Base-by-base conservation (phyloP, 1,284 basidiomycete species). In the Porogramme epimiltina region DNA sequence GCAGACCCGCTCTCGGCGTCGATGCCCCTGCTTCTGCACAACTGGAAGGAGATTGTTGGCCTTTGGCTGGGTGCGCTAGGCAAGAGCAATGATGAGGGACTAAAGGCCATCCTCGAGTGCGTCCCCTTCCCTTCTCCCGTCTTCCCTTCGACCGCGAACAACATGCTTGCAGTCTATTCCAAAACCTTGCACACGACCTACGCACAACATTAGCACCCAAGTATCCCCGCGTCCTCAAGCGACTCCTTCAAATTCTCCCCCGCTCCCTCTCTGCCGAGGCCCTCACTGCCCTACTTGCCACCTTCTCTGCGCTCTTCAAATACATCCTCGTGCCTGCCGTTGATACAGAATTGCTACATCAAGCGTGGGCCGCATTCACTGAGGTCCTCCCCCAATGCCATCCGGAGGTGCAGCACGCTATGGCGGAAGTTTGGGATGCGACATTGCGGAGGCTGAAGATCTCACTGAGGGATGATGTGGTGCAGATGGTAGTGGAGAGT, bases 11-110 rank as follows among this genome's bases (percentile, higher is more conserved):
- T 94, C 23, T 85, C 89, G 1, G 78, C 82, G 2, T 93, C 89
- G 1, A 83, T 95, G 74, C 86, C 93, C 0, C 74, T 94, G 42
- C 81, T 93, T 2, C 73, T 96, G 10, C 88, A 91, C 62, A 89
- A 95, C 65, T 89, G 89, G 79, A 73, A 75, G 48, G 77, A 86
- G 15, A 77, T 95, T 4, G 71, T 85, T 10, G 71, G 76, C 0
- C 56, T 84, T 3, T 92, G 90, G 90, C 60, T 79, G 15, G 70
- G 65, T 9, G 79, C 81, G 0, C 62, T 88, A 33, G 74, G 78
- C 37, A 62, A 61, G 13, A 76, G 85, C 10, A 83, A 91, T 59
- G 84, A 89, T 54, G 88, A 91, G 63, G 86, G 81, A 0, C 61
- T 89, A 52, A 77, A 75, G 51, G 79, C 85, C 23, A 70, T 92